Conservation (phyloP, 2,329 filamentous ascomycete genomes). For the Aaosphaeria pasadenensis region DNA sequence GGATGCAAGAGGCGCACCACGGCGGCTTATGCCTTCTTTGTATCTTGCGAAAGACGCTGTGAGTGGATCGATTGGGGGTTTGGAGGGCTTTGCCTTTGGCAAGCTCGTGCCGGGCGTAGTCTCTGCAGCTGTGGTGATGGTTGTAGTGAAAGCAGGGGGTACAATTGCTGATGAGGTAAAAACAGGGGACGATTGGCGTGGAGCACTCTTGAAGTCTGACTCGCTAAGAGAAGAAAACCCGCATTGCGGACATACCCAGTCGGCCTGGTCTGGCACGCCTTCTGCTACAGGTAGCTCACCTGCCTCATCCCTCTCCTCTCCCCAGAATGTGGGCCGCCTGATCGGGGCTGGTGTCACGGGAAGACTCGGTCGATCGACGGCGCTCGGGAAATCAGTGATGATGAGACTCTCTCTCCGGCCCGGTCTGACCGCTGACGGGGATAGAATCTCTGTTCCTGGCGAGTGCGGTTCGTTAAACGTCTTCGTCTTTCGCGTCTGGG, state of each 20-base stretch:
- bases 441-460: constrained; percentile 26
- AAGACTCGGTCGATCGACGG: constrained; percentile 77
- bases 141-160: constrained; percentile 11
- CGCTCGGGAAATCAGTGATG: constrained; percentile 84
- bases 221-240: constrained; percentile 32
- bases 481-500: constrained; percentile 58
- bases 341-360: constrained; percentile 88
- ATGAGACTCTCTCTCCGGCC: constrained; percentile 57
- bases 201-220: constrained; percentile 23
- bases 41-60: constrained; percentile 2
- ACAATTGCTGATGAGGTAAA: constrained; percentile 14
- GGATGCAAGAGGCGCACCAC: constrained; percentile 26
- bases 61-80: background rate
- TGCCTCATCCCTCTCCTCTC: constrained; percentile 53
- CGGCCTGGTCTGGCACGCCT: constrained; percentile 80
- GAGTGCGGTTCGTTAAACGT: constrained; percentile 33
- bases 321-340: constrained; percentile 66
- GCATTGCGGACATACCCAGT: constrained; percentile 78
- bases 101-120: background rate
- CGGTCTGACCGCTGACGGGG: constrained; percentile 29
- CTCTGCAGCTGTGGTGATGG: constrained; percentile 3
- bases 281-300: constrained; percentile 69
- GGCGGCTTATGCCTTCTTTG: constrained; percentile 17
- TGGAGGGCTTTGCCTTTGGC: background rate
- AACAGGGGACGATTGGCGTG: constrained; percentile 16